phyloP scores from a whole-genome alignment of 257 asterid species.

The Solanum boliviense region DNA sequence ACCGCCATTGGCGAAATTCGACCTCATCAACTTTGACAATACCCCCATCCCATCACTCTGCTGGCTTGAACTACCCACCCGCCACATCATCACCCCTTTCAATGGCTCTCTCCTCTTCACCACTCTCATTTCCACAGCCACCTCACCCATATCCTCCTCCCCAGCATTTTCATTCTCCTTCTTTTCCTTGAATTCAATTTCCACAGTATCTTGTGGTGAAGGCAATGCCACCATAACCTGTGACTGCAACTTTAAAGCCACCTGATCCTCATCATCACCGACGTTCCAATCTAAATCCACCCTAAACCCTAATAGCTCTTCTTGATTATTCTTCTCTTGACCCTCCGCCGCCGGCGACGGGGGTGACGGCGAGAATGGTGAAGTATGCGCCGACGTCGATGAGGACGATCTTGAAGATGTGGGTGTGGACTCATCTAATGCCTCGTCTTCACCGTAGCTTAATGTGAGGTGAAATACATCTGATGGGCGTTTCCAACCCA shows the following conservation, averaged over 20 bases:
- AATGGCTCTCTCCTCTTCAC: slow-evolving; percentile 77
- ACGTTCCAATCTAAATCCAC: slow-evolving; percentile 79
- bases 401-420: slow-evolving; percentile 55
- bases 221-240: slow-evolving; percentile 98
- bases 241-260: slow-evolving; percentile 79
- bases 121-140: slow-evolving; percentile 63
- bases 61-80: slow-evolving; percentile 81
- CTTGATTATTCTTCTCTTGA: slow-evolving; percentile 26
- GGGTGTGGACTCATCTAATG: slow-evolving; percentile 55
- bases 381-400: slow-evolving; percentile 23
- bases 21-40: slow-evolving; percentile 71
- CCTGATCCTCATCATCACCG: slow-evolving; percentile 90
- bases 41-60: slow-evolving; percentile 92
- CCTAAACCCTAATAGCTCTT: slow-evolving; percentile 45
- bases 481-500: slow-evolving; percentile 90
- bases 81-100: slow-evolving; percentile 65
- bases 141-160: slow-evolving; percentile 14
- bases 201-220: slow-evolving; percentile 71
- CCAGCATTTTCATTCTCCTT: background rate
- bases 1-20: slow-evolving; percentile 46
- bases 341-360: slow-evolving; percentile 27
- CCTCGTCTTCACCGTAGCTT: slow-evolving; percentile 71
- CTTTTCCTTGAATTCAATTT: slow-evolving; percentile 47
- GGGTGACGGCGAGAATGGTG: slow-evolving; percentile 24
- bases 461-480: slow-evolving; percentile 83